Evolutionary conservation across 305 asterid species (phyloP).

Genomic region (Fraxinus floribunda): DNA sequence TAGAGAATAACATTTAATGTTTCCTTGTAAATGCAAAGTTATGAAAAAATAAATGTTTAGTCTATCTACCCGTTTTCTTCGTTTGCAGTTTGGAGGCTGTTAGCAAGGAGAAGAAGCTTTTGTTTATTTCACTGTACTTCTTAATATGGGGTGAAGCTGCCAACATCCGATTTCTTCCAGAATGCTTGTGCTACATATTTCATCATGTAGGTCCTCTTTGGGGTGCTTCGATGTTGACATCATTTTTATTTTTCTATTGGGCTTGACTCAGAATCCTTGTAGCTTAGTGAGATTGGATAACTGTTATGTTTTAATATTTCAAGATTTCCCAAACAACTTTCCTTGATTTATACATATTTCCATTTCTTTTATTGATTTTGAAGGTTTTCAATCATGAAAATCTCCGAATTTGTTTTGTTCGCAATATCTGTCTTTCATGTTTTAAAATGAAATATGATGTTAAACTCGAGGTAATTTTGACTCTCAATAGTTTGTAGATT

Average conservation of each 20-base stretch:
- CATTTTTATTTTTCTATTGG: slow-evolving; percentile 13
- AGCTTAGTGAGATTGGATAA: neutral
- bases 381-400: neutral
- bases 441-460: neutral
- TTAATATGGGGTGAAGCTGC: slow-evolving; percentile 99
- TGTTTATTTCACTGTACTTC: slow-evolving; percentile 75
- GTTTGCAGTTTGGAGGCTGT: slow-evolving; percentile 73
- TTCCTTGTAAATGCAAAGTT: slow-evolving; percentile 19
- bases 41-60: slow-evolving; percentile 16
- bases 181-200: slow-evolving; percentile 98
- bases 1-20: slow-evolving; percentile 13
- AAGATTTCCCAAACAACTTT: neutral
- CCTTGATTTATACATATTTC: neutral
- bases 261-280: slow-evolving; percentile 11
- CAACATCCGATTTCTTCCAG: slow-evolving; percentile 93
- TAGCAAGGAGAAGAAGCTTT: slow-evolving; percentile 90
- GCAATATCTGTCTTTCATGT: neutral
- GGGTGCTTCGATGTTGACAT: slow-evolving; percentile 1
- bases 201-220: slow-evolving; percentile 72
- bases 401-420: neutral
- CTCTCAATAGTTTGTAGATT: neutral
- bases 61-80: slow-evolving; percentile 15
- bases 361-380: neutral
- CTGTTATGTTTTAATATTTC: neutral
- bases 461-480: neutral